Conservation (phyloP, 2,329 filamentous ascomycete genomes). For the Clarireedia homoeocarpa region DNA sequence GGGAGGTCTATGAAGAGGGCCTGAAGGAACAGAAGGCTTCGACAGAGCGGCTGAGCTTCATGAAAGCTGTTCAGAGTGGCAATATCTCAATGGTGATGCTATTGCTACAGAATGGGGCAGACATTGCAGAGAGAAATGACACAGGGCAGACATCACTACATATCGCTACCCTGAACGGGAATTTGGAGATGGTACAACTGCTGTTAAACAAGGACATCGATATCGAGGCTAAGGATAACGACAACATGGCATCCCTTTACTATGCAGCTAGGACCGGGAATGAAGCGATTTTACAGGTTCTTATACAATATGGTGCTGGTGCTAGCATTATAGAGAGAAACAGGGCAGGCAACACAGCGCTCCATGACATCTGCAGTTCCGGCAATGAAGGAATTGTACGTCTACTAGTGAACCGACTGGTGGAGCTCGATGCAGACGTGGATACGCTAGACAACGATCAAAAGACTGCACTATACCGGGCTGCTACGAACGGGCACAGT, state of each 20-base stretch:
- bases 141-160: conserved; percentile 12
- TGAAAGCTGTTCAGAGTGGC: conserved; percentile 13
- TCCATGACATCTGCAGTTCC: not conserved
- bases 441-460: too few relatives aligned
- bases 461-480: too few relatives aligned
- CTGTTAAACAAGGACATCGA: conserved; percentile 8
- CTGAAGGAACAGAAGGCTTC: conserved; percentile 11
- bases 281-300: conserved; percentile 1
- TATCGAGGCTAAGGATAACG: conserved; percentile 7
- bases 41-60: conserved; percentile 10
- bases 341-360: conserved; percentile 9
- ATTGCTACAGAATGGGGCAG: conserved; percentile 11
- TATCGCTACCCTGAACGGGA: conserved; percentile 10
- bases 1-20: conserved; percentile 9
- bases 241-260: conserved; percentile 10
- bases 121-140: conserved; percentile 11
- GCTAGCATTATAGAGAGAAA: not conserved
- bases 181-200: conserved; percentile 8
- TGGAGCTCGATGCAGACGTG: too few relatives aligned
- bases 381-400: not conserved
- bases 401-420: too few relatives aligned
- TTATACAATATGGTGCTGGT: conserved; percentile 5
- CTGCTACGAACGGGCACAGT: too few relatives aligned
- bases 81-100: conserved; percentile 8
- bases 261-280: conserved; percentile 8